Evolutionary conservation across 2,329 filamentous ascomycete species (phyloP), one percentile per base, ranked within the genome.

Genomic region (Clarireedia homoeocarpa): DNA sequence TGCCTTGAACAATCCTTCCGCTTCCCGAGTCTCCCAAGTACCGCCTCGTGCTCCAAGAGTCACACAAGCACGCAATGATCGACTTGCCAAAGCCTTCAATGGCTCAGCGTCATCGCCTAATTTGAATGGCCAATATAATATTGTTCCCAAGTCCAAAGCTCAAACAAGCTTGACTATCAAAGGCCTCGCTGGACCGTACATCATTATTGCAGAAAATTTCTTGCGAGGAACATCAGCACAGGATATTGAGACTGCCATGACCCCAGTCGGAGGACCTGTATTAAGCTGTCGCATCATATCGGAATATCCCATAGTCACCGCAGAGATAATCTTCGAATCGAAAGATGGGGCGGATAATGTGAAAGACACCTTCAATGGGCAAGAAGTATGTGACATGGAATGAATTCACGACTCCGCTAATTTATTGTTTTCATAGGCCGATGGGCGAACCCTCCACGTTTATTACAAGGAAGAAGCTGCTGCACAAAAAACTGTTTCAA

Each of bases 201-300:
- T 81, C 17, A 80, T 94, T 24, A 80, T 89, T 68, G 88, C 86
- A 2, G 85, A 88, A 71, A 94, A 94, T 74, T 90, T 94, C 68
- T 89, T 88, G 12, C 82, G 82, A 2, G 89, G 89, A 39, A 94
- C 89, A 0, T 91, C 89, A 6, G 86, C 85, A 1, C 87, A 86
- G 30, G 89, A 94, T 66, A 89, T 94, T 58, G 87, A 91, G 74
- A 88, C 85, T 64, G 89, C 89, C 56, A 84, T 94, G 82, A 80
- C 78, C n/a, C 83, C 83, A 0, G 74, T 88, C n/a, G 87, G 86
- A 40, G 87, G 86, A 30, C 76, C 84, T 59, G 78, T 90, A 65
- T 67, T 79, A 24, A 82, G 79, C 65, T 92, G 88, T 72, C 79
- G 77, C 38, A 73, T 94, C 40, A 71, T 90, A 56, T 83, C 85